Evolutionary conservation across 1,284 basidiomycete genomes (phyloP), one percentile per base, ranked within the genome.

Genomic region (Phellinidium pouzarii): DNA sequence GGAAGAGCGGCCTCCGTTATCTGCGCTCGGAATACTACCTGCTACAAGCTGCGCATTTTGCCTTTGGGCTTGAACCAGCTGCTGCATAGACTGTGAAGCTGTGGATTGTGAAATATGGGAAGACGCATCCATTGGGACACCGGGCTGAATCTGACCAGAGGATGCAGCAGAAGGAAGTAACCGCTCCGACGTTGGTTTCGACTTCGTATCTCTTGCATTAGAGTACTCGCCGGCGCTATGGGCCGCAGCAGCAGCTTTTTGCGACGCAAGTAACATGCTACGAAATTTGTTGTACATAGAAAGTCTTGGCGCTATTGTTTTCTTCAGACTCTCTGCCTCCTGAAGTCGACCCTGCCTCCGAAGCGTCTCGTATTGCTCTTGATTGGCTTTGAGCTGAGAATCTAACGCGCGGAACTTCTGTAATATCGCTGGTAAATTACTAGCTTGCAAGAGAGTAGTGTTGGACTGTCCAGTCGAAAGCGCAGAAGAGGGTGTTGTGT

Each of bases 1-100:
- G 42, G 51, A 22, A 23, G 44, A 38, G 9, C 50, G 56, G 0
- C 45, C 7, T 26, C 47, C 54, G 58, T 29, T 27, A 3, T 51
- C 65, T 62, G 22, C 22, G 42, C 38, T 41, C 25, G 45, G 20
- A 54, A 64, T 29, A 60, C 27, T 20, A 27, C 47, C 34, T 31
- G 52, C 19, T 14, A 44, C 43, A 20, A 34, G 23, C 22, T 53
- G 55, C 29, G 53, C 44, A n/a, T 7, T 14, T 40, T 48, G 45
- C 3, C 46, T 26, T 11, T 52, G 56, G 12, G 46, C 9, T 19
- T 57, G 56, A 17, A 23, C 37, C 12, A 36, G 31, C 37, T 44
- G 53, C 26, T 55, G 54, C 8, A 43, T 17, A 11, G 22, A 17
- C 25, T 49, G 50, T 7, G 34, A 23, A 19, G 44, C 29, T n/a